Conservation (phyloP, 257 asterid species). For the Misopates orontium region DNA sequence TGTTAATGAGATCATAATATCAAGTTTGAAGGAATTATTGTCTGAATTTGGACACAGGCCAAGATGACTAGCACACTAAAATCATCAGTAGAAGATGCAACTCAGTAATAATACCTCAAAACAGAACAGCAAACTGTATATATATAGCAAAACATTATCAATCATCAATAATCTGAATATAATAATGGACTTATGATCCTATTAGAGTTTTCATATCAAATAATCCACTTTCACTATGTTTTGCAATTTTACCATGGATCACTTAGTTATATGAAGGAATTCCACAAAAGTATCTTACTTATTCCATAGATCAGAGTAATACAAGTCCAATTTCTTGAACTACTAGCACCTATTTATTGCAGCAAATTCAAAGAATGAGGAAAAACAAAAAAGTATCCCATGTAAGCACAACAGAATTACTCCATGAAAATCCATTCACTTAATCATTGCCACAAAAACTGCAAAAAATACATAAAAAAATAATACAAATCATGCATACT, state of each 20-base stretch:
- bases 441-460: slow-evolving; percentile 20
- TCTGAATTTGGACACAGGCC: background rate
- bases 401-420: too few relatives aligned
- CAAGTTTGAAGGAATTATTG: too few relatives aligned
- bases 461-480: background rate
- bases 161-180: slow-evolving; percentile 5
- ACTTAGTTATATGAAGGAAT: background rate
- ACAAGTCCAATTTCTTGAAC: slow-evolving; percentile 7
- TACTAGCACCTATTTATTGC: slow-evolving; percentile 1
- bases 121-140: background rate
- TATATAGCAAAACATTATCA: background rate
- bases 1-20: background rate
- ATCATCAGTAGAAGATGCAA: background rate
- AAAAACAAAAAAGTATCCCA: slow-evolving; percentile 6
- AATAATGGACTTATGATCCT: background rate
- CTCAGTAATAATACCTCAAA: background rate
- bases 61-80: background rate
- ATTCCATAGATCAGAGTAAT: slow-evolving; percentile 3
- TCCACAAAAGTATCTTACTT: slow-evolving; percentile 2
- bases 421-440: background rate
- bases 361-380: background rate
- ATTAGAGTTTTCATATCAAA: background rate
- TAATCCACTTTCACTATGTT: background rate
- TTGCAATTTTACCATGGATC: too few relatives aligned
- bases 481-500: slow-evolving; percentile 26